Evolutionary conservation across 2,329 filamentous ascomycete genomes (phyloP).

Genomic region (Alternaria brassicae): DNA sequence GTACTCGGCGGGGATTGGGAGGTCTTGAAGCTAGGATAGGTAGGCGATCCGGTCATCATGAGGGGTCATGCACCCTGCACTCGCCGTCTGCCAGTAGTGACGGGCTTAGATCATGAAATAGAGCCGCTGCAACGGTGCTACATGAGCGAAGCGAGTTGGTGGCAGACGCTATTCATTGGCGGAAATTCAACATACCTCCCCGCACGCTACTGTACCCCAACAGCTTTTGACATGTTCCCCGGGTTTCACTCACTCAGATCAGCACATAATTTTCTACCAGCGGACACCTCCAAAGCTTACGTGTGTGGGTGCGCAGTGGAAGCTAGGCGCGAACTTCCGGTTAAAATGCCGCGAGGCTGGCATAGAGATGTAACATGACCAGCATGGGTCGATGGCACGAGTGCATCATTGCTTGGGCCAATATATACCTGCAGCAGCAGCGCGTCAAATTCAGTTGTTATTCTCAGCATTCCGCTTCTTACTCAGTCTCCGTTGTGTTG

Average conservation of each 20-base stretch:
- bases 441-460: background rate
- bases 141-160: slow-evolving; percentile 4
- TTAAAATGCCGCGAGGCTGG: slow-evolving; percentile 19
- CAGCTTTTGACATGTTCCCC: slow-evolving; percentile 21
- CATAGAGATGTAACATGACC: slow-evolving; percentile 15
- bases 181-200: slow-evolving; percentile 30
- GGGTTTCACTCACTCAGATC: slow-evolving; percentile 20
- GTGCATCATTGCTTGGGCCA: slow-evolving; percentile 12
- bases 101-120: background rate
- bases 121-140: slow-evolving; percentile 6
- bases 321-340: slow-evolving; percentile 35
- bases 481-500: background rate
- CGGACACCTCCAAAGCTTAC: slow-evolving; percentile 1
- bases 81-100: background rate
- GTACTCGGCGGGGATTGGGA: slow-evolving; percentile 47
- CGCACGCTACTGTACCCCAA: slow-evolving; percentile 30
- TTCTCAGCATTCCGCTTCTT: background rate
- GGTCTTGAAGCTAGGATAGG: slow-evolving; percentile 37
- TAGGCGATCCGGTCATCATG: slow-evolving; percentile 1
- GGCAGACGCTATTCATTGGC: slow-evolving; percentile 25
- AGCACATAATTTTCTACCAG: slow-evolving; percentile 16
- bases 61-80: slow-evolving; percentile 1
- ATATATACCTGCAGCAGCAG: slow-evolving; percentile 14
- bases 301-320: slow-evolving; percentile 19
- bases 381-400: slow-evolving; percentile 15